Evolutionary conservation across 2,329 filamentous ascomycete genomes (phyloP).

Genomic region (Penicillium rolfsii): DNA sequence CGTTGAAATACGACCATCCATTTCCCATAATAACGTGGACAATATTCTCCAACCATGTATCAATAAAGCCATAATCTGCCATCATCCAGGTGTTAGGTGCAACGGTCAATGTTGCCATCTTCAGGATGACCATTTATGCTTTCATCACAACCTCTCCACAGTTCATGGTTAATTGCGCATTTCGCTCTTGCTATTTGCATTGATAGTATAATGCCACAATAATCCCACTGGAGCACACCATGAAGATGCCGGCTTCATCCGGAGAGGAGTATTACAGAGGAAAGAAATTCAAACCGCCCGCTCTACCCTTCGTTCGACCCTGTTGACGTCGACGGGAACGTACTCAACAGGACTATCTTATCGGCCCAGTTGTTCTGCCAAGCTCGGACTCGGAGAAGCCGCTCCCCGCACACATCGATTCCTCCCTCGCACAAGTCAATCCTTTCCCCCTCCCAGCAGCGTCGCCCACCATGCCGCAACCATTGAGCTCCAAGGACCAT

Average conservation of each 20-base stretch:
- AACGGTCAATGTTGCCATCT: too few species aligned
- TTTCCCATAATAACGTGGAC: not conserved
- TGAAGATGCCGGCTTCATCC: not conserved
- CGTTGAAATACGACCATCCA: not conserved
- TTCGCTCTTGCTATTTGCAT: slow-evolving; percentile 2
- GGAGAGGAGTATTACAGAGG: not conserved
- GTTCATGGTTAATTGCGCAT: not conserved
- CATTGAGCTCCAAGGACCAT: slow-evolving; percentile 76
- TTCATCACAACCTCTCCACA: not conserved
- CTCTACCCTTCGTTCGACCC: not conserved
- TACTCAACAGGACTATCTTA: slow-evolving; percentile 24
- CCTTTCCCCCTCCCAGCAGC: slow-evolving; percentile 30
- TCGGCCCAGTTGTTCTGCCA: slow-evolving; percentile 29
- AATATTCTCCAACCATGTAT: not conserved
- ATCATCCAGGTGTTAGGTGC: too few species aligned
- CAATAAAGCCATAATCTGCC: too few species aligned
- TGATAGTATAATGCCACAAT: not conserved
- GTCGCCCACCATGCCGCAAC: slow-evolving; percentile 50
- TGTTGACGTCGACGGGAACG: slow-evolving; percentile 5
- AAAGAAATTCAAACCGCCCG: not conserved
- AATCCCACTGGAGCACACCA: not conserved
- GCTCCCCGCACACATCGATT: slow-evolving; percentile 43
- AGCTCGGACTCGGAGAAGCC: slow-evolving; percentile 33
- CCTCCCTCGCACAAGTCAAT: slow-evolving; percentile 39
- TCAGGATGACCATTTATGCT: not conserved